Evolutionary conservation across 768 basidiomycete species (phyloP).

Genomic region (Leccinum disarticulatum): DNA sequence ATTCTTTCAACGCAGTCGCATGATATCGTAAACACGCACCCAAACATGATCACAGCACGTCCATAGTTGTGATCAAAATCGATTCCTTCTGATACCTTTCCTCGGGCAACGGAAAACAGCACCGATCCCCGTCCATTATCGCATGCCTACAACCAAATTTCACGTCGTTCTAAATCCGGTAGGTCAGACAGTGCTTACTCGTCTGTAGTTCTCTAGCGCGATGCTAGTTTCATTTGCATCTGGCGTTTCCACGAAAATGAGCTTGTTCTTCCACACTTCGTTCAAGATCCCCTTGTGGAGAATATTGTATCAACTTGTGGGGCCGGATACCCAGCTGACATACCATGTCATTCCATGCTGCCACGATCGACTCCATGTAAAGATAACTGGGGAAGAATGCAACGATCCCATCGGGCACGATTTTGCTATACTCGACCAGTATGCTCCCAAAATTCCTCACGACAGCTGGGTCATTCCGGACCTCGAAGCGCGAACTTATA

Average conservation of each 20-base stretch:
- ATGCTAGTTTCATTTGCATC: constrained; percentile 99
- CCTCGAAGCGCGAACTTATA: constrained; percentile 97
- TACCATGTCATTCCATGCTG: constrained; percentile 99
- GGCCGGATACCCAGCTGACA: constrained; percentile 24
- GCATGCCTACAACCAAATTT: constrained; percentile 65
- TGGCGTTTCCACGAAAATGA: constrained; percentile 98
- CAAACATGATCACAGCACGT: constrained; percentile 99
- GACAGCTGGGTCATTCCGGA: constrained; percentile 97
- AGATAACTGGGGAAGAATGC: constrained; percentile 99
- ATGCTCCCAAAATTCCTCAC: constrained; percentile 99
- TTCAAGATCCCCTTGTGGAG: constrained; percentile 85
- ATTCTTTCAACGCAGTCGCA: not conserved
- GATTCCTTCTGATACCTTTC: constrained; percentile 99
- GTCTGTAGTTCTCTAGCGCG: constrained; percentile 93
- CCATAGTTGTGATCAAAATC: constrained; percentile 99
- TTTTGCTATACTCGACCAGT: constrained; percentile 96
- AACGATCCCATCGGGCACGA: constrained; percentile 97
- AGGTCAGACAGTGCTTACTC: constrained; percentile 48
- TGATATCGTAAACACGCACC: constrained; percentile 47
- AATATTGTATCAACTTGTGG: constrained; percentile 1
- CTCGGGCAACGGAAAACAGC: constrained; percentile 93
- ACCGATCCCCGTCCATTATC: constrained; percentile 98
- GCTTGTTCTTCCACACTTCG: constrained; percentile 99
- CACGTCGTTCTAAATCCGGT: not conserved
- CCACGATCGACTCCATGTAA: constrained; percentile 99